A percentile compares a stretch with the other conserved stretches of the same genome.
phyloP scores from a whole-genome alignment of 768 basidiomycete species.

The Wakefieldia striispora region DNA sequence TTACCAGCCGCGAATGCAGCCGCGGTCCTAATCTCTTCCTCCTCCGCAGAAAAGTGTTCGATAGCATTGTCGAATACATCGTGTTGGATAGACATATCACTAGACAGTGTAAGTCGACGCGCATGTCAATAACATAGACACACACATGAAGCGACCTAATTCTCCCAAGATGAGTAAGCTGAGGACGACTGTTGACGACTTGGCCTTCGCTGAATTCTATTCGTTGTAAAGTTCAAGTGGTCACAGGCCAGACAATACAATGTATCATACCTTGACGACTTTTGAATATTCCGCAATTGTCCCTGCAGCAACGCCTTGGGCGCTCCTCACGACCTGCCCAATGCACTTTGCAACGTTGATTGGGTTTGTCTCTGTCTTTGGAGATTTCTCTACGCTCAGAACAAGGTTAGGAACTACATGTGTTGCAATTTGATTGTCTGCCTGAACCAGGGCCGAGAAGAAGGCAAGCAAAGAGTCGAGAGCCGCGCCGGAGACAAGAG shows the following conservation, averaged over 20 bases:
- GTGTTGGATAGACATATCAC: constrained; percentile 81
- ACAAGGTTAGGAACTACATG: constrained; percentile 79
- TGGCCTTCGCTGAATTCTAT: constrained; percentile 58
- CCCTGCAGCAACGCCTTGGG: constrained; percentile 71
- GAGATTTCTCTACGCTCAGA: constrained; percentile 60
- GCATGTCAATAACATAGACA: not conserved
- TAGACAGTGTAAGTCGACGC: constrained; percentile 31
- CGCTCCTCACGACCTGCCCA: constrained; percentile 74
- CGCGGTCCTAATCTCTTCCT: constrained; percentile 85
- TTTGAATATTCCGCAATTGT: constrained; percentile 85
- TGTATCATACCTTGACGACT: constrained; percentile 59
- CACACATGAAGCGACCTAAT: constrained; percentile 84
- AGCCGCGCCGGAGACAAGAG: constrained; percentile 70
- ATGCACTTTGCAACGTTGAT: constrained; percentile 83
- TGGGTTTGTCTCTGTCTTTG: constrained; percentile 52
- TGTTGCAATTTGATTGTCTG: constrained; percentile 79
- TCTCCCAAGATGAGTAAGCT: constrained; percentile 90
- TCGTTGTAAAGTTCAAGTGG: constrained; percentile 1
- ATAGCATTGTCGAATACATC: constrained; percentile 78
- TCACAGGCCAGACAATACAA: not conserved
- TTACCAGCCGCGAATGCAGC: constrained; percentile 92
- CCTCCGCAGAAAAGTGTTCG: constrained; percentile 69
- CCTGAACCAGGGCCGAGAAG: constrained; percentile 77
- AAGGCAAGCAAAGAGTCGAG: constrained; percentile 83
- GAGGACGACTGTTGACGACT: constrained; percentile 68